These are phyloP conservation scores for Lactarius psammicola DNA, from an alignment of 768 basidiomycete species.

Conservation along the genomic window DNA sequence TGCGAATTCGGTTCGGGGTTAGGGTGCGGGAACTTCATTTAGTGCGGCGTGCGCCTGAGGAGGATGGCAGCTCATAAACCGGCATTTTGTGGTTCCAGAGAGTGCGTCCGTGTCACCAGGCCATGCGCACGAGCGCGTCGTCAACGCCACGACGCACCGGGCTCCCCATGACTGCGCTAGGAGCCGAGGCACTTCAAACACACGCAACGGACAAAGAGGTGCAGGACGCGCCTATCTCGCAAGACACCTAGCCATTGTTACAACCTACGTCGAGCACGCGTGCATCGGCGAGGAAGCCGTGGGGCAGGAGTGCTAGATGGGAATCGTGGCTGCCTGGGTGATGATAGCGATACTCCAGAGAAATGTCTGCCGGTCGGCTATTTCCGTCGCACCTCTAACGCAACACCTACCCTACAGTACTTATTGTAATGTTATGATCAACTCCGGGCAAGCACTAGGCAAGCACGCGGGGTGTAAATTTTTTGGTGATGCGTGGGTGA, in stretches of 20 bases:
- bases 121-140: no score
- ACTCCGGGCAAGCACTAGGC: no score
- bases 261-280: conserved; percentile 27
- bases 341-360: conserved; percentile 20
- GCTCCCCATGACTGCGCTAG: conserved; percentile 66
- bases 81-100: conserved; percentile 71
- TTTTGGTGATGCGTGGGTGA: no score
- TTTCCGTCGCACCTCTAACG: no score
- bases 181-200: not conserved
- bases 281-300: conserved; percentile 9
- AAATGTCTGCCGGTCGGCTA: no score
- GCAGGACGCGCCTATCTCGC: conserved; percentile 32
- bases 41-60: not conserved
- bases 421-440: no score
- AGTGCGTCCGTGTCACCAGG: no score
- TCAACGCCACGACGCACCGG: conserved; percentile 76
- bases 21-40: no score
- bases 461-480: no score
- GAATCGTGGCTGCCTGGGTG: conserved; percentile 44
- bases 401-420: no score
- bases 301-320: conserved; percentile 58
- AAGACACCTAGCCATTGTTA: conserved; percentile 24
- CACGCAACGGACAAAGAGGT: not conserved
- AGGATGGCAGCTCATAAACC: conserved; percentile 25
- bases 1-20: no score